A percentile compares a stretch with the other conserved stretches of the same genome.
Evolutionary conservation across 2,329 filamentous ascomycete genomes (phyloP).

Genomic region (Pestalotiopsis sp.): DNA sequence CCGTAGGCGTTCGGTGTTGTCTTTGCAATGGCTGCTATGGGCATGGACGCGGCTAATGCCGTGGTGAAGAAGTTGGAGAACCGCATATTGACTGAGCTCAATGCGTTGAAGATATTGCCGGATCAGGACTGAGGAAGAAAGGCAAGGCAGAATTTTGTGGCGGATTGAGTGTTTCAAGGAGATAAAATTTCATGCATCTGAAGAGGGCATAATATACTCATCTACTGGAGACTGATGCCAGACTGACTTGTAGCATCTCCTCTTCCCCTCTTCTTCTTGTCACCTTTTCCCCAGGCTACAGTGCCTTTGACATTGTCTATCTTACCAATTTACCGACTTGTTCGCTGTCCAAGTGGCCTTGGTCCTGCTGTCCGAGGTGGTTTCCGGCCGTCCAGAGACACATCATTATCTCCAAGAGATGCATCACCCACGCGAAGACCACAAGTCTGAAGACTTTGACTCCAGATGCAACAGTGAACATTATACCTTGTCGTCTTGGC

Average conservation of each 20-base stretch:
- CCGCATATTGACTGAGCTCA: conserved; percentile 5
- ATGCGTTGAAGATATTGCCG: background rate
- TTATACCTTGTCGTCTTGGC: background rate
- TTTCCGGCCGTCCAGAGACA: background rate
- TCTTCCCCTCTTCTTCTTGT: background rate
- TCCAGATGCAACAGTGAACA: background rate
- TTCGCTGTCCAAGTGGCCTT: background rate
- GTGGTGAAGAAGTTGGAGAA: background rate
- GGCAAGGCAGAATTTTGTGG: background rate
- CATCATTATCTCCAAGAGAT: background rate
- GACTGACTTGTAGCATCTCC: background rate
- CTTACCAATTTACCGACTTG: background rate
- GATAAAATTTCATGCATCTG: background rate
- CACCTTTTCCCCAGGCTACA: background rate
- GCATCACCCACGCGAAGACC: background rate
- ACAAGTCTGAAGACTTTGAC: background rate
- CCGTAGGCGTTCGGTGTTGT: background rate
- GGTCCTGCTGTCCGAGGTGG: background rate
- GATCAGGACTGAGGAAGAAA: background rate
- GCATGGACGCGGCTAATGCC: conserved; percentile 7
- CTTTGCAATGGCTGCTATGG: background rate
- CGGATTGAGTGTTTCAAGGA: background rate
- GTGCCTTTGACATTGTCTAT: background rate
- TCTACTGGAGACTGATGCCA: background rate
- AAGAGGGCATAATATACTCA: background rate